Percentiles rank a stretch among this genome's conserved stretches.
Evolutionary conservation across 2,329 filamentous ascomycete species (phyloP).

Genomic region (Diatrype stigma): DNA sequence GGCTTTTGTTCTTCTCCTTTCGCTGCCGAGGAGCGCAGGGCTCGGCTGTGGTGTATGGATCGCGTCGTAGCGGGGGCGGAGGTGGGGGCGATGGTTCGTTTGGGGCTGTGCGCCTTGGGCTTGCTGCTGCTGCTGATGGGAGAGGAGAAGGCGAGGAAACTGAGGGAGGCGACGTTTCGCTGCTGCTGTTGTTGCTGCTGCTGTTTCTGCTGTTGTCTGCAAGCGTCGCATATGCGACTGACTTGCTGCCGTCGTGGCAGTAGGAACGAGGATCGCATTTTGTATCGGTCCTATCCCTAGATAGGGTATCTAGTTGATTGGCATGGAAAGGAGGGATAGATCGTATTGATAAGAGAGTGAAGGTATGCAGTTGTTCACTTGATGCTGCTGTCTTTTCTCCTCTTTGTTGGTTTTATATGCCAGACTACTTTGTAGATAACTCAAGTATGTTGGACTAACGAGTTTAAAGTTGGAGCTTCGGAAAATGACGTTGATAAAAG

Average conservation of each 20-base stretch:
- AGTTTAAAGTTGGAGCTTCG: neutral
- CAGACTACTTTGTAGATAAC: neutral
- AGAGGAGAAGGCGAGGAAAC: neutral
- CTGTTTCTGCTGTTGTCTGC: conserved; percentile 17
- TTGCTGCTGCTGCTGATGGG: neutral
- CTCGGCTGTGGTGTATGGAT: neutral
- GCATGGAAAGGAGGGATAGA: neutral
- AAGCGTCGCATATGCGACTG: conserved; percentile 24
- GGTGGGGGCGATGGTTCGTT: neutral
- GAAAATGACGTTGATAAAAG: neutral
- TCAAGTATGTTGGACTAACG: too few species aligned
- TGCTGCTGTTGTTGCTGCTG: neutral
- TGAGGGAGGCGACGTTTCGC: neutral
- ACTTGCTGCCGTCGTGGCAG: conserved; percentile 13
- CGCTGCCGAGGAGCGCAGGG: neutral
- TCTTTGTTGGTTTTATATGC: too few species aligned
- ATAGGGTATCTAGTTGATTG: too few species aligned
- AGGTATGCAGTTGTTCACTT: too few species aligned
- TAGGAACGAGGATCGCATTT: conserved; percentile 19
- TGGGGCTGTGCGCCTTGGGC: neutral
- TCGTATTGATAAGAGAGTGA: too few species aligned
- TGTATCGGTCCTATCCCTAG: neutral
- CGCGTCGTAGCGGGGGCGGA: neutral
- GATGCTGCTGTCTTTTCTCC: too few species aligned
- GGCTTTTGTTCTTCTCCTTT: neutral